Evolutionary conservation across 2,329 filamentous ascomycete genomes (phyloP), one percentile per base, ranked within the genome.

Genomic region (Aspergillus japonicus): DNA sequence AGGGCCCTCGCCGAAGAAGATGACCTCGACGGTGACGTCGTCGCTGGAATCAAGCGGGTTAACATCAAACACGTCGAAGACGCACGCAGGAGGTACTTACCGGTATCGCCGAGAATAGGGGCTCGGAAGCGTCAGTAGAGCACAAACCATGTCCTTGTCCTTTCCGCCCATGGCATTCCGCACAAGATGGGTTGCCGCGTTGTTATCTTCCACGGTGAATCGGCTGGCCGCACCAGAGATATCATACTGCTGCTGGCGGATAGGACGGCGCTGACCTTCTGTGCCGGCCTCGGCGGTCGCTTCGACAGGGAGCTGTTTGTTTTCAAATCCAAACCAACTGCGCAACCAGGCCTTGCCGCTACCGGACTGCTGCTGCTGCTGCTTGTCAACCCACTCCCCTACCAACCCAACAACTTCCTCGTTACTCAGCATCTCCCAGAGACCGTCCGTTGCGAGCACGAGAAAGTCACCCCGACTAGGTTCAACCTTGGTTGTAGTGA

Each of bases 351-450:
- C 88, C 53, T 80, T 78, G 61, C 70, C 74, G 31, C 49, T 78
- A 53, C 73, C 77, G 59, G 71, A 54, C 61, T 73, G 64, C 65
- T 75, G 63, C 55, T 75, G 64, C 67, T 75, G 64, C 67, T 97
- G 90, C 23, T 86, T 87, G 75, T 99, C 95, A 51, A 99, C 87
- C 95, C 95, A 99, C 75, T 96, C 92, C 16, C 94, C 96, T 4
- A 99, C 95, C 2, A 99, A 85, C 0, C 95, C 95, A 54, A 99
- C 90, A 1, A 97, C 95, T 80, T 99, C 95, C 73, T 99, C 95
- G 70, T 98, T 99, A 51, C 92, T 97, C 62, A 99, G 83, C 95
- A 98, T 98, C 78, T 99, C 95, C 95, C 95, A 99, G 0, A 99
- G 83, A 4, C 95, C 95, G 73, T 99, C 95, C 0, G 95, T 97